Evolutionary conservation across 2,329 filamentous ascomycete species (phyloP), one percentile per base, ranked within the genome.

Genomic region (Phyllosticta paracitricarpa): DNA sequence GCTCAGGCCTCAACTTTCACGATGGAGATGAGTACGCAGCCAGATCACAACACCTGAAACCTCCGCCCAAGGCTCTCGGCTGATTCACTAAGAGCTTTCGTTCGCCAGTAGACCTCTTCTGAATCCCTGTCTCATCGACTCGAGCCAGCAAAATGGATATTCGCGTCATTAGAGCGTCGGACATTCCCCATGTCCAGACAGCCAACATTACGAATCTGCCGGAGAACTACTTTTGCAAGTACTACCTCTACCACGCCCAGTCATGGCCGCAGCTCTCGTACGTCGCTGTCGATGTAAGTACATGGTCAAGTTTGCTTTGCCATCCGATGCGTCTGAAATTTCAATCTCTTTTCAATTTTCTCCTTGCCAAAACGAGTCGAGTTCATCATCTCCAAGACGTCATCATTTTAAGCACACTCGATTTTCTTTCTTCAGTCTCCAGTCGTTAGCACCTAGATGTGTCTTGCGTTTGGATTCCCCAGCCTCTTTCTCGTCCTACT

Each of bases 141-240:
- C 14, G 17, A 24, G 33, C 25, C 10, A 24, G 9, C 65, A 68
- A 61, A 54, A 97, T 95, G 90, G 90, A 95, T 79, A 96, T 99
- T 77, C 88, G 93, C 66, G 81, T 94, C 66, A 86, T 99, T 67
- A 87, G 85, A 67, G 81, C 90, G 65, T 88, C 85, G 65, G 90
- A 95, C 77, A 89, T 95, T 66, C 90, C 90, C 67, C 87, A 94
- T 72, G 91, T 99, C 73, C 94, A 99, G 79, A 91, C 95, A 76
- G 93, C 93, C 73, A 97, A 99, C 81, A 92, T 99, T 74, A 96
- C 95, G 75, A 99, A 99, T 80, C 84, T 99, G 59, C 94, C 94
- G 66, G 94, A 99, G 78, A 99, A 99, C 82, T 99, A 99, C 84
- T 97, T 97, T 76, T 89, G 96, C 78, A 99, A 99, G 83, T 99